These are phyloP conservation scores for Linum tenue DNA, from an alignment of 345 rosid species.

Conservation along the genomic window DNA sequence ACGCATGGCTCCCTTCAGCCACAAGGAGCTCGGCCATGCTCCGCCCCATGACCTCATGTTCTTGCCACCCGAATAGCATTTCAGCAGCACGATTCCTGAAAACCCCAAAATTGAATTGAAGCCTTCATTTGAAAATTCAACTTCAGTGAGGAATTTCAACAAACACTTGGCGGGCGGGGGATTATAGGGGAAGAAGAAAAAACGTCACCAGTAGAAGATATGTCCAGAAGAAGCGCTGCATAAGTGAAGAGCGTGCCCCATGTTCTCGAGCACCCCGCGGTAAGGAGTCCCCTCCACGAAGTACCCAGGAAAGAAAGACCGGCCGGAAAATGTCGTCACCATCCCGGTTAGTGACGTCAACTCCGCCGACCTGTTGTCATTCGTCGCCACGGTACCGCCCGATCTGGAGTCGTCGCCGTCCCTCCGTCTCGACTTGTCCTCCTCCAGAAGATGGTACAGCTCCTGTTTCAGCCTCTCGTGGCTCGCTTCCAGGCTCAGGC, in stretches of 20 bases:
- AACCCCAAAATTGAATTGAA: background rate
- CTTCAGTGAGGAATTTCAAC: background rate
- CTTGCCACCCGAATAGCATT: conserved; percentile 70
- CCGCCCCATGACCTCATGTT: conserved; percentile 52
- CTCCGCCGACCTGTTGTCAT: conserved; percentile 4
- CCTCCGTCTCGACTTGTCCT: conserved; percentile 15
- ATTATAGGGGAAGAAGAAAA: background rate
- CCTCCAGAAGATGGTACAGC: conserved; percentile 29
- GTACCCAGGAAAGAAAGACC: conserved; percentile 32
- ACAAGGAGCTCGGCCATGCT: conserved; percentile 46
- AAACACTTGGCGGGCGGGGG: background rate
- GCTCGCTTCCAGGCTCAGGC: conserved; percentile 49
- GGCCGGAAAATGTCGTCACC: conserved; percentile 21
- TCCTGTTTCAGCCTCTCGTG: conserved; percentile 45
- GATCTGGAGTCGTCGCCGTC: background rate
- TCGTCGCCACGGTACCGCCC: background rate
- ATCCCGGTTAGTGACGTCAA: conserved; percentile 7
- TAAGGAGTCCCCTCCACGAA: conserved; percentile 42
- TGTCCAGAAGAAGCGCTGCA: conserved; percentile 31
- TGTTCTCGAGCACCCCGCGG: conserved; percentile 54
- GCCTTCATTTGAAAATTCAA: background rate
- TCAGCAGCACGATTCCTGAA: conserved; percentile 81
- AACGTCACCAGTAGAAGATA: background rate
- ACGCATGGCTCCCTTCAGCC: conserved; percentile 38
- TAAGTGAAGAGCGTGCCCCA: conserved; percentile 71